phyloP scores from a whole-genome alignment of 2,329 filamentous ascomycete species.

The Cyphellophora europaea region DNA sequence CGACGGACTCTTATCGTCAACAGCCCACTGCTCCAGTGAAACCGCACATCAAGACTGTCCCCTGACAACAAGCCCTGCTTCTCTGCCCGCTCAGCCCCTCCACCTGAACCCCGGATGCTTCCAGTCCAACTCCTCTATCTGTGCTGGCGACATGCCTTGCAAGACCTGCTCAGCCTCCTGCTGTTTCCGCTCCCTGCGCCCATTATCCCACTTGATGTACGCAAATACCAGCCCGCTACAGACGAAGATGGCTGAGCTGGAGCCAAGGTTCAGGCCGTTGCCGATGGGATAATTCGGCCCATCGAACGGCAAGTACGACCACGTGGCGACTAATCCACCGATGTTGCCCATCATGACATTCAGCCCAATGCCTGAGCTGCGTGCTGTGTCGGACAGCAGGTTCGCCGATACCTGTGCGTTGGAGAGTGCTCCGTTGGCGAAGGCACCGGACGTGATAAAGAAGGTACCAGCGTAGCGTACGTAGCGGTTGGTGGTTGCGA shows the following conservation, averaged over 20 bases:
- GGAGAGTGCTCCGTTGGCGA: slow-evolving; percentile 53
- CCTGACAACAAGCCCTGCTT: no score
- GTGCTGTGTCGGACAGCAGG: slow-evolving; percentile 61
- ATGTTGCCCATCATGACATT: slow-evolving; percentile 66
- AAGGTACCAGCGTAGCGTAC: slow-evolving; percentile 64
- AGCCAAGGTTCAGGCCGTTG: slow-evolving; percentile 61
- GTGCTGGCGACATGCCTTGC: slow-evolving; percentile 40
- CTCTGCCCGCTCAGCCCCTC: slow-evolving; percentile 38
- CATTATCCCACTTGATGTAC: slow-evolving; percentile 58
- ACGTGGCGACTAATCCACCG: slow-evolving; percentile 59
- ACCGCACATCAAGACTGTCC: no score
- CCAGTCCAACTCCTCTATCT: slow-evolving; percentile 56
- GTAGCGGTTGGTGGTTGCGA: slow-evolving; percentile 42
- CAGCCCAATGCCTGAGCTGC: slow-evolving; percentile 56
- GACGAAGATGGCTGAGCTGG: slow-evolving; percentile 47
- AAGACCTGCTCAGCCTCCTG: slow-evolving; percentile 47
- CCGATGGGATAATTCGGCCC: slow-evolving; percentile 59
- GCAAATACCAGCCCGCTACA: slow-evolving; percentile 38
- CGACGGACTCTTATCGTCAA: no score
- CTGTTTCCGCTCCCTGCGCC: slow-evolving; percentile 39
- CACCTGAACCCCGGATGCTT: slow-evolving; percentile 57
- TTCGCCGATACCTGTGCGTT: slow-evolving; percentile 62
- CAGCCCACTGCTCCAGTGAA: no score
- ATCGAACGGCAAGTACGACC: slow-evolving; percentile 56
- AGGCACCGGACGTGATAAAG: slow-evolving; percentile 56